These are phyloP conservation scores for Saccharomyces pastorianus DNA, from an alignment of 1,139 yeast genomes.

Conservation along the genomic window DNA sequence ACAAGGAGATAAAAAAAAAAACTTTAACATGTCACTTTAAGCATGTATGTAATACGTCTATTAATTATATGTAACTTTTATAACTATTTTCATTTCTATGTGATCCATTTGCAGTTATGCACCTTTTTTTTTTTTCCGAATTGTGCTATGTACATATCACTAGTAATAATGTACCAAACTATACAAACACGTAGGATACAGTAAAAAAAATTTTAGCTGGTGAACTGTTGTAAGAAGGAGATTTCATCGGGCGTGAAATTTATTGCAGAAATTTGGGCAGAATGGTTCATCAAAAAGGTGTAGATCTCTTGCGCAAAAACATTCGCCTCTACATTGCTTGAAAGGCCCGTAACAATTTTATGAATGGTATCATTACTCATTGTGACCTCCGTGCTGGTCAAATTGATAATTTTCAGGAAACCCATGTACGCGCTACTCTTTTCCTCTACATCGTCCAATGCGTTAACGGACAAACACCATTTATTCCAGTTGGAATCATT, in stretches of 20 bases:
- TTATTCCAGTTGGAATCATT: constrained; percentile 22
- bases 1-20: background rate
- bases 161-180: background rate
- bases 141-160: background rate
- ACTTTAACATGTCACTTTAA: background rate
- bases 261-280: constrained; percentile 17
- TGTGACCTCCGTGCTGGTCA: constrained; percentile 14
- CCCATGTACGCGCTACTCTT: constrained; percentile 31
- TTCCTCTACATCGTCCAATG: constrained; percentile 29
- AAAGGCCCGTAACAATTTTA: constrained; percentile 22
- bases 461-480: constrained; percentile 24
- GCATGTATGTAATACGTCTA: background rate
- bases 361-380: constrained; percentile 20
- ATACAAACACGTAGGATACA: background rate
- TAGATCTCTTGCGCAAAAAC: constrained; percentile 24
- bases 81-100: background rate
- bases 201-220: background rate
- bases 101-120: background rate
- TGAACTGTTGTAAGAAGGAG: constrained; percentile 21
- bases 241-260: constrained; percentile 19
- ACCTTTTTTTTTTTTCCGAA: background rate
- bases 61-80: background rate
- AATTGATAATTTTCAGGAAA: constrained; percentile 25
- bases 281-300: constrained; percentile 20
- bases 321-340: constrained; percentile 22